Evolutionary conservation across 768 basidiomycete species (phyloP).

Genomic region (Leucogyrophana mollusca): DNA sequence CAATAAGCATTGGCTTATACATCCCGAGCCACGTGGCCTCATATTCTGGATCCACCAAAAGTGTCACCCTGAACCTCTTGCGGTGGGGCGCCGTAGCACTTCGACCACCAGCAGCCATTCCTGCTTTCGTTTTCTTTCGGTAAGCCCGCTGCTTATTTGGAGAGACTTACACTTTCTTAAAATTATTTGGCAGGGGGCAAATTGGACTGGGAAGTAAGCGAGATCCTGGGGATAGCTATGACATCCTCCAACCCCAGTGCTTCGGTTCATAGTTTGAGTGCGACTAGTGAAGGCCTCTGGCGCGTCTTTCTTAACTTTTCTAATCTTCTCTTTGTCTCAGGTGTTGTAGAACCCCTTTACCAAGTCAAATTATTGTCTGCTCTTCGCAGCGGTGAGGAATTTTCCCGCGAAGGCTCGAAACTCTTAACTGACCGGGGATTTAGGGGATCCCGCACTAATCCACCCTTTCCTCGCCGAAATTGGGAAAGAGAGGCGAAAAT

Average conservation of each 20-base stretch:
- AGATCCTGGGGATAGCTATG: conserved; percentile 9
- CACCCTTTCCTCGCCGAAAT: conserved; percentile 82
- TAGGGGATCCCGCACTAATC: conserved; percentile 78
- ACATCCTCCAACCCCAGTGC: conserved; percentile 11
- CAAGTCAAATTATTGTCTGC: conserved; percentile 67
- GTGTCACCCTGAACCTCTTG: too few relatives aligned
- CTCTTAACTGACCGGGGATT: not conserved
- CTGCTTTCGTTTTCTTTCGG: too few relatives aligned
- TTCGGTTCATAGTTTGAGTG: conserved; percentile 18
- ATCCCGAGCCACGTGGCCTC: too few relatives aligned
- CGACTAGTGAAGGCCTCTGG: conserved; percentile 11
- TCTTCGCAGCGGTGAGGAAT: conserved; percentile 53
- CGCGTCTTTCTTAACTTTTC: not conserved
- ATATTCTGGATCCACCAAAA: too few relatives aligned
- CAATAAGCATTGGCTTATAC: too few relatives aligned
- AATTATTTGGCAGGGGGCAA: too few relatives aligned
- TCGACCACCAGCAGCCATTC: too few relatives aligned
- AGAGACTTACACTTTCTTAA: too few relatives aligned
- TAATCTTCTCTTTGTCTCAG: conserved; percentile 9
- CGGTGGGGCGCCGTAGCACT: too few relatives aligned
- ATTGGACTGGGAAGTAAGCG: too few relatives aligned
- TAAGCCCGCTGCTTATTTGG: too few relatives aligned
- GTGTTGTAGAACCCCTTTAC: conserved; percentile 45
- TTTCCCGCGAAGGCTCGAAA: not conserved
- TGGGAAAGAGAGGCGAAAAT: conserved; percentile 57